phyloP scores from a whole-genome alignment of 106 monocot species.

The Cymbidium sinense region DNA sequence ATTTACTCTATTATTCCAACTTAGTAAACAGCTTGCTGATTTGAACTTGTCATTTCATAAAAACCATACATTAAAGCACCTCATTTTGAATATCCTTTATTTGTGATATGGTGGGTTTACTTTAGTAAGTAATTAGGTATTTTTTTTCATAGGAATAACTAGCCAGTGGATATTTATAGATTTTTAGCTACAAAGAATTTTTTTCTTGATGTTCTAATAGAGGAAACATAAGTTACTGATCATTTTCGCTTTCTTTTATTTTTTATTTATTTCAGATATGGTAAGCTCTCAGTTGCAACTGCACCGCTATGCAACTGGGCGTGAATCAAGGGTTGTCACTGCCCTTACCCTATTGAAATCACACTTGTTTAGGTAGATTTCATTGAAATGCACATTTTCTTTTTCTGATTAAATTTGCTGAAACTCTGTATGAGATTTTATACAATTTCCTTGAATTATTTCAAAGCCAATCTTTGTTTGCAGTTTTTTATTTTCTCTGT shows the following conservation, averaged over 20 bases:
- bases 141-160: not conserved
- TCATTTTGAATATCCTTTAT: not conserved
- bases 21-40: not conserved
- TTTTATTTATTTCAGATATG: constrained; percentile 56
- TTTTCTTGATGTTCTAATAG: not conserved
- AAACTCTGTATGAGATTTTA: not conserved
- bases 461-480: not conserved
- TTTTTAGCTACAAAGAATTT: not conserved
- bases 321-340: constrained; percentile 95
- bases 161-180: not conserved
- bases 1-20: not conserved
- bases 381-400: not conserved
- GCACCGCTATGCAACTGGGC: constrained; percentile 97
- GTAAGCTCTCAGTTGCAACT: constrained; percentile 93
- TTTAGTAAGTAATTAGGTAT: no score
- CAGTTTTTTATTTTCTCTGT: constrained; percentile 8
- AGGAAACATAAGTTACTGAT: not conserved
- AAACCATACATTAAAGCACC: not conserved
- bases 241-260: not conserved
- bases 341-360: constrained; percentile 88
- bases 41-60: not conserved
- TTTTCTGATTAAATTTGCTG: not conserved
- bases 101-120: not conserved
- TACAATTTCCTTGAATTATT: not conserved
- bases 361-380: constrained; percentile 74